These are phyloP conservation scores for Beauveria brongniartii DNA, from an alignment of 2,329 filamentous ascomycete genomes.

Conservation along the genomic window DNA sequence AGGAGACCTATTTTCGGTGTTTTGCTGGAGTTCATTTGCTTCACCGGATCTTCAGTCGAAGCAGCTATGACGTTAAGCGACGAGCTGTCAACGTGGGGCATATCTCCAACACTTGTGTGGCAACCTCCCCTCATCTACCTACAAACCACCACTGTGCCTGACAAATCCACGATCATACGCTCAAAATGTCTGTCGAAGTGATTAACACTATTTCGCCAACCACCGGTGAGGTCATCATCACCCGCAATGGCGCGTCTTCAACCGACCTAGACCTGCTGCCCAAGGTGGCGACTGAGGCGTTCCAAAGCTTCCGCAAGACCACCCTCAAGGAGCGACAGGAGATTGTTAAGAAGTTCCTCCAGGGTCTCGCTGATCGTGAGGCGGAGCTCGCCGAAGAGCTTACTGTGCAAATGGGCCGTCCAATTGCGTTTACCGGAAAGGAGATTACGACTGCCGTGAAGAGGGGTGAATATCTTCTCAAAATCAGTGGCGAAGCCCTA, in stretches of 20 bases:
- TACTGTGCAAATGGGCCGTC: conserved; percentile 91
- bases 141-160: neutral
- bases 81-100: neutral
- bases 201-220: conserved; percentile 80
- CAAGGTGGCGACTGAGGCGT: conserved; percentile 63
- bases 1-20: too few species aligned
- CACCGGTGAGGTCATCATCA: conserved; percentile 77
- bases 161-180: neutral
- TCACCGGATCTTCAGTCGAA: neutral
- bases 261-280: conserved; percentile 66
- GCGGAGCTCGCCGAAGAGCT: conserved; percentile 78
- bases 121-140: neutral
- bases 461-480: conserved; percentile 77
- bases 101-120: neutral
- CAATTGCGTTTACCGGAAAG: conserved; percentile 76
- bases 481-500: conserved; percentile 70
- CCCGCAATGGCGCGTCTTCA: conserved; percentile 64
- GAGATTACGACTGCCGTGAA: conserved; percentile 82
- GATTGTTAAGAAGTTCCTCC: conserved; percentile 73
- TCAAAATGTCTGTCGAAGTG: conserved; percentile 53
- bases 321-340: conserved; percentile 65
- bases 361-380: conserved; percentile 59
- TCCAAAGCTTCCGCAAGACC: conserved; percentile 68
- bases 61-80: conserved; percentile 1
- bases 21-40: neutral